Base-by-base conservation (phyloP, 352 stramenopile genomes). In the Saprolegnia parasitica region DNA sequence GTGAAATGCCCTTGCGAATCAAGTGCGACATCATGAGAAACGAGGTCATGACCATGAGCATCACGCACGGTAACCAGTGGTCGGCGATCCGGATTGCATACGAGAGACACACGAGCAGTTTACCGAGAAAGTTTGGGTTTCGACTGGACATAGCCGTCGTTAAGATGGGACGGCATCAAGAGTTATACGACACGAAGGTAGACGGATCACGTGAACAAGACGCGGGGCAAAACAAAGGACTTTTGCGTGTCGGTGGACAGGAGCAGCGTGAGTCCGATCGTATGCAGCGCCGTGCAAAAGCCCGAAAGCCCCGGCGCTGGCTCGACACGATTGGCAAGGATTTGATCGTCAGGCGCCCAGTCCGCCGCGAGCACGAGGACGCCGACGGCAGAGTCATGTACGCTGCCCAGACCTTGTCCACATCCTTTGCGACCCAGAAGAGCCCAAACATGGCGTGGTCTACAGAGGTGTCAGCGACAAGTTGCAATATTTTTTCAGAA, bases 101-200 rank as follows among this genome's bases (percentile, higher is more conserved):
- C 46, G 64, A 71, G 13, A 61, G 24, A 23, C 62, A 71, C 16
- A 71, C 18, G 35, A 71, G 54, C 39, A 71, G 42, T 55, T 71
- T 45, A 20, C 64, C 64, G 5, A 71, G 39, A 50, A 56, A 71
- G 46, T 71, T 71, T 4, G 64, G 52, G 64, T 71, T 71, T 35
- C 64, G 64, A 37, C 64, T 50, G 46, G 37, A 71, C 24, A 45
- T 46, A 71, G 24, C 64, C 64, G 54, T 71, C 64, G 8, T 35
- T 64, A 55, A 10, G 4, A 47, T n/a, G 4, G 45, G 11, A n/a
- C n/a, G n/a, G n/a, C n/a, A n/a, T n/a, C n/a, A n/a, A n/a, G n/a
- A n/a, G n/a, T n/a, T n/a, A n/a, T n/a, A n/a, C n/a, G n/a, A n/a
- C n/a, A n/a, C n/a, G n/a, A n/a, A n/a, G n/a, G n/a, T n/a, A n/a